phyloP scores from a whole-genome alignment of 1,284 basidiomycete species.

The Pulchroboletus neoregius region DNA sequence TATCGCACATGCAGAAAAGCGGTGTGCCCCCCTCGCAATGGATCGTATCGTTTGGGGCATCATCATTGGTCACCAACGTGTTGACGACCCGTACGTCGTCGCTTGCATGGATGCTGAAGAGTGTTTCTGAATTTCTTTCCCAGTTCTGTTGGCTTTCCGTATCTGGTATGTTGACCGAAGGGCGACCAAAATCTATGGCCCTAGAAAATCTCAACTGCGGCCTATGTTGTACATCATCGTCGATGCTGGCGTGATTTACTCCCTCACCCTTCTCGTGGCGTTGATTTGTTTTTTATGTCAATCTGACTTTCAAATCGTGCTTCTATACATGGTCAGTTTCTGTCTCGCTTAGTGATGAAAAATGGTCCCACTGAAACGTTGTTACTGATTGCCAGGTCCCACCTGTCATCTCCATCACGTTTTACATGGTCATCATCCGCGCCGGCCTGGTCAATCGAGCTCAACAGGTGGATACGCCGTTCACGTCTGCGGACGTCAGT shows the following conservation, averaged over 20 bases:
- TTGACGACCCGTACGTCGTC: slow-evolving; percentile 20
- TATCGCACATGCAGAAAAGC: neutral
- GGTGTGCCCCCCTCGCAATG: slow-evolving; percentile 11
- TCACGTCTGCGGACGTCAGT: neutral
- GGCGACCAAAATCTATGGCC: slow-evolving; percentile 1
- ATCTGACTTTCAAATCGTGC: slow-evolving; percentile 17
- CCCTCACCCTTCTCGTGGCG: slow-evolving; percentile 14
- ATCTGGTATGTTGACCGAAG: slow-evolving; percentile 25
- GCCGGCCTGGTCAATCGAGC: slow-evolving; percentile 13
- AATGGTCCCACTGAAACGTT: neutral
- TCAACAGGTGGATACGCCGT: neutral
- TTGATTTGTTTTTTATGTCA: slow-evolving; percentile 12
- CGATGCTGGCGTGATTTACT: slow-evolving; percentile 26
- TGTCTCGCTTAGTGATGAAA: neutral
- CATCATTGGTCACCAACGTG: slow-evolving; percentile 18
- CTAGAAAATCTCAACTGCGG: slow-evolving; percentile 14
- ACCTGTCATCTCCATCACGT: slow-evolving; percentile 26
- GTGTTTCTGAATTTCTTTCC: neutral
- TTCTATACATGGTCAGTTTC: slow-evolving; percentile 21
- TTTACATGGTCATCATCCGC: slow-evolving; percentile 27
- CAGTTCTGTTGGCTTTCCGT: slow-evolving; percentile 23
- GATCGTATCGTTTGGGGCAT: slow-evolving; percentile 18
- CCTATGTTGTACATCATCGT: slow-evolving; percentile 23
- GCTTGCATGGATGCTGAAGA: neutral
- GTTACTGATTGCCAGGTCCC: slow-evolving; percentile 8